Conservation (phyloP, 495 filamentous ascomycete genomes). For the Schizothecium vesticola region DNA sequence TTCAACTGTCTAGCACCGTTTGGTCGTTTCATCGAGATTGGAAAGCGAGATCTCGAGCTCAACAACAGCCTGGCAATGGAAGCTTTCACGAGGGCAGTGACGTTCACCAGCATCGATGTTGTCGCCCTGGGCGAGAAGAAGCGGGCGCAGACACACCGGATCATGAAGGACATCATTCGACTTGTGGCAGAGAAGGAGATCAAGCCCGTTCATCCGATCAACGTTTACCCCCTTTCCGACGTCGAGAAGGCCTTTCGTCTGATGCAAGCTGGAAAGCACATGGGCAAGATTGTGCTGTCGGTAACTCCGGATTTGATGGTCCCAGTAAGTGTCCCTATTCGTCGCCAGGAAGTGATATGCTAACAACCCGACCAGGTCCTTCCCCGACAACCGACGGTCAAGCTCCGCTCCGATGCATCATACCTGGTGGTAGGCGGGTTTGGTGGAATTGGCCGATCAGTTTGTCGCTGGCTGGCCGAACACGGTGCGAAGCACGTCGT, state of each 20-base stretch:
- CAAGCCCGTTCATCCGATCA: constrained; percentile 29
- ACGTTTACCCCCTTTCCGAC: constrained; percentile 31
- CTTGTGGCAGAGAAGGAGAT: constrained; percentile 35
- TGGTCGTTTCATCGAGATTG: constrained; percentile 55
- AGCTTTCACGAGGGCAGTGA: constrained; percentile 32
- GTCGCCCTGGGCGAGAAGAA: constrained; percentile 21
- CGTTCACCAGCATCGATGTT: constrained; percentile 31
- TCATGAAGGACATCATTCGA: constrained; percentile 39
- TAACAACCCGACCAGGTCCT: constrained; percentile 14
- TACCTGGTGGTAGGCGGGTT: constrained; percentile 60
- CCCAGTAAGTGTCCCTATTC: constrained; percentile 13
- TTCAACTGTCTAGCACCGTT: constrained; percentile 52
- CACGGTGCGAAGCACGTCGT: constrained; percentile 54
- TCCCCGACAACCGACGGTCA: constrained; percentile 4
- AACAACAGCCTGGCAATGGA: constrained; percentile 38
- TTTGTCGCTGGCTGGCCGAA: constrained; percentile 53
- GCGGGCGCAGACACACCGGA: constrained; percentile 28
- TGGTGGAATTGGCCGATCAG: constrained; percentile 56
- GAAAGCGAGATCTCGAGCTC: constrained; percentile 38
- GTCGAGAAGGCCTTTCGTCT: constrained; percentile 40
- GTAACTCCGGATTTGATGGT: constrained; percentile 18
- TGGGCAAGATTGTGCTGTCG: constrained; percentile 53
- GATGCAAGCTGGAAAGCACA: constrained; percentile 47
- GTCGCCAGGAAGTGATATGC: not conserved
- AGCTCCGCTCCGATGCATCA: constrained; percentile 39